Evolutionary conservation across 306 rosid genomes (phyloP).

Genomic region (Fragaria iinumae): DNA sequence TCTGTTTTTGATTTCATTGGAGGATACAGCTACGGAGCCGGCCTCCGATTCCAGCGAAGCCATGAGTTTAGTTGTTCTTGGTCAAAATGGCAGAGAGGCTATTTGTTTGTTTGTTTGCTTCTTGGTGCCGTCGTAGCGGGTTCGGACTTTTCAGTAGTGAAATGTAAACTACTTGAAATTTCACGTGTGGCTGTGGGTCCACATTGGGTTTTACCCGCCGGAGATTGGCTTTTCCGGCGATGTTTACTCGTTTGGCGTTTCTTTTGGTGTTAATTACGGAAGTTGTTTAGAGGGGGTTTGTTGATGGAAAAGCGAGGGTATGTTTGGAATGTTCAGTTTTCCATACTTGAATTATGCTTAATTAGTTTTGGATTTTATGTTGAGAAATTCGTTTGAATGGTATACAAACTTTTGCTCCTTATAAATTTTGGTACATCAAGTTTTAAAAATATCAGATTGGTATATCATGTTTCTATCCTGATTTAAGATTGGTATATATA

Average conservation of each 20-base stretch:
- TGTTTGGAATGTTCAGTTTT: not conserved
- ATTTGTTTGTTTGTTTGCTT: not conserved
- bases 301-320: not conserved
- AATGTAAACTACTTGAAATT: not conserved
- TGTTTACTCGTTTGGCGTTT: not conserved
- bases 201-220: not conserved
- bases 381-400: no score
- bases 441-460: no score
- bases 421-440: no score
- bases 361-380: no score
- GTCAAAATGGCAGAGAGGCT: not conserved
- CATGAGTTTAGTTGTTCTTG: conserved; percentile 5
- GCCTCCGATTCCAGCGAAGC: conserved; percentile 38
- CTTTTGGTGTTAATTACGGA: no score
- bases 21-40: not conserved
- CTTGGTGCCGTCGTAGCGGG: not conserved
- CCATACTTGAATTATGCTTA: no score
- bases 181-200: not conserved
- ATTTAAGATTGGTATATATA: no score
- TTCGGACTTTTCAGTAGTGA: not conserved
- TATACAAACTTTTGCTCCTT: no score
- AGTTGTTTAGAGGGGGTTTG: no score
- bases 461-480: no score
- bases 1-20: conserved; percentile 16
- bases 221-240: not conserved